Evolutionary conservation across 768 basidiomycete genomes (phyloP).

Genomic region (Amanita phalloides): DNA sequence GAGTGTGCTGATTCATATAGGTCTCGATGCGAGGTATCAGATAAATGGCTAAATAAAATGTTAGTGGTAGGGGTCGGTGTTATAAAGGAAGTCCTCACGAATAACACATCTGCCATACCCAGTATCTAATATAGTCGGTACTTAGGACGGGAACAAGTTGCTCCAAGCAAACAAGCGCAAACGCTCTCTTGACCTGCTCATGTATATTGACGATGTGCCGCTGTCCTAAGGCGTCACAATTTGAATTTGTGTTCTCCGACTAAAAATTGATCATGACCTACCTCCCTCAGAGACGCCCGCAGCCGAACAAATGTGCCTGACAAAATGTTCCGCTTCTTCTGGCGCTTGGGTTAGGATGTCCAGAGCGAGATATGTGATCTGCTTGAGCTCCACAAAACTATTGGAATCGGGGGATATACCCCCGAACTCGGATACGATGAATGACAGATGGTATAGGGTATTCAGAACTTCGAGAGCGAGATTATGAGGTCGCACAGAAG

Average conservation of each 20-base stretch:
- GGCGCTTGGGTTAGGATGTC: conserved; percentile 47
- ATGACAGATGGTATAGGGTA: conserved; percentile 57
- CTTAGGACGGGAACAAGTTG: conserved; percentile 60
- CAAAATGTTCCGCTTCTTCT: conserved; percentile 15
- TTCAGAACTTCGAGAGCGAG: conserved; percentile 46
- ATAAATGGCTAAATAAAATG: conserved; percentile 39
- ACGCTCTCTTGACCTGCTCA: conserved; percentile 34
- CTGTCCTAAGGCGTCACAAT: not conserved
- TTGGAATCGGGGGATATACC: conserved; percentile 47
- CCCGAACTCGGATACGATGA: conserved; percentile 74
- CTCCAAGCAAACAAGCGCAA: conserved; percentile 64
- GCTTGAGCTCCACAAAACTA: conserved; percentile 64
- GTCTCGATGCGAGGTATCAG: conserved; percentile 50
- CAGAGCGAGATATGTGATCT: conserved; percentile 65
- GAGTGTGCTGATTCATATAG: conserved; percentile 86
- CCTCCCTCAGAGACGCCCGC: conserved; percentile 17
- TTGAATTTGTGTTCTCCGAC: not conserved
- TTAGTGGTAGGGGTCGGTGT: not conserved
- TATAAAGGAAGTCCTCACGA: conserved; percentile 37
- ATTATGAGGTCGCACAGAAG: conserved; percentile 16
- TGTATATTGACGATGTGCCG: not conserved
- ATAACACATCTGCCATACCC: conserved; percentile 50
- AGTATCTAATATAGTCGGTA: conserved; percentile 37
- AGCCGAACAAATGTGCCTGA: conserved; percentile 14
- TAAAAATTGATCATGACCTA: conserved; percentile 4